phyloP scores from a whole-genome alignment of 768 basidiomycete genomes.

The Naganishia onofrii region DNA sequence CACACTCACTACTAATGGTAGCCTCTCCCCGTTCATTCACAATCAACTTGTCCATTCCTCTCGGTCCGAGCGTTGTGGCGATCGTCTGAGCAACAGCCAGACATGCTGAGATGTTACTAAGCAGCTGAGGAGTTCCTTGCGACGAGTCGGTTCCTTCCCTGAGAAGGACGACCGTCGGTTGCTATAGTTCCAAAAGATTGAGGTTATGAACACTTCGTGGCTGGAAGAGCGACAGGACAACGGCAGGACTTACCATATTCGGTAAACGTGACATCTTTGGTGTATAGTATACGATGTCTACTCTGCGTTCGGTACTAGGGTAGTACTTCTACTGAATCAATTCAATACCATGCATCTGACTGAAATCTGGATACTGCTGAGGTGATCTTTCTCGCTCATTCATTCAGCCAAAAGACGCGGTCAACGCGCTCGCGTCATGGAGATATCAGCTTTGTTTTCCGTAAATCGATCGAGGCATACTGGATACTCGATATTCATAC shows the following conservation, averaged over 20 bases:
- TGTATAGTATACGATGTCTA: background rate
- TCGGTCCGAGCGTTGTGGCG: slow-evolving; percentile 89
- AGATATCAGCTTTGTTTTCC: background rate
- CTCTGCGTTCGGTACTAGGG: background rate
- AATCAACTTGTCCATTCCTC: slow-evolving; percentile 98
- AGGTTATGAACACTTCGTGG: background rate
- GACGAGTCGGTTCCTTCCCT: slow-evolving; percentile 95
- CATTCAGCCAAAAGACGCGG: slow-evolving; percentile 24
- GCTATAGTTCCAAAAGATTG: slow-evolving; percentile 56
- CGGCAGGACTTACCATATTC: slow-evolving; percentile 1
- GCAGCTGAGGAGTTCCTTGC: slow-evolving; percentile 84
- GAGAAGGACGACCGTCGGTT: slow-evolving; percentile 95
- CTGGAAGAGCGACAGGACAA: background rate
- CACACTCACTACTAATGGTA: slow-evolving; percentile 74
- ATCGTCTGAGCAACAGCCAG: slow-evolving; percentile 88
- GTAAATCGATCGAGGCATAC: background rate
- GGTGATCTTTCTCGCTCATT: slow-evolving; percentile 23
- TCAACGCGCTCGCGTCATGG: background rate
- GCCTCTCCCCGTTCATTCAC: slow-evolving; percentile 90
- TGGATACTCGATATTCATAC: background rate
- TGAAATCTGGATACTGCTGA: background rate
- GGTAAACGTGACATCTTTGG: slow-evolving; percentile 18
- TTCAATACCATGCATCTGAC: background rate
- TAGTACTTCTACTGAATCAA: background rate
- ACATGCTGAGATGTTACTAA: slow-evolving; percentile 96